Percentiles rank a stretch among this genome's conserved stretches.
Evolutionary conservation across 148 eudicot genomes (phyloP).

Genomic region (Salicornia ramosissima): DNA sequence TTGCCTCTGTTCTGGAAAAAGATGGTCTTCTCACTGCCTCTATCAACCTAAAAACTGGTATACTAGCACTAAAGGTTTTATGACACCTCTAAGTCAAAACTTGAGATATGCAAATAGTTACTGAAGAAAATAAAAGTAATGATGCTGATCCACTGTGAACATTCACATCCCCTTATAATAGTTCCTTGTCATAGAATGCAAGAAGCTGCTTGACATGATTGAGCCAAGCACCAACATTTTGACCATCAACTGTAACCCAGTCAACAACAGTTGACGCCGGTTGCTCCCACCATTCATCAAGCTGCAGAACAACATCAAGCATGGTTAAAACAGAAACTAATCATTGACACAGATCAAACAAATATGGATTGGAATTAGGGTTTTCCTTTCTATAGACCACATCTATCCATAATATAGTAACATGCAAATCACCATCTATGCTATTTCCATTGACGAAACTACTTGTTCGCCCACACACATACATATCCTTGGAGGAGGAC

Average conservation of each 20-base stretch:
- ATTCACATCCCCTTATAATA: constrained; percentile 25
- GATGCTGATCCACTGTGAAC: background rate
- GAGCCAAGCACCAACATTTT: constrained; percentile 86
- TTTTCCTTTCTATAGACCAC: too few species aligned
- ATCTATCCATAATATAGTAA: too few species aligned
- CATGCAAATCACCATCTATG: too few species aligned
- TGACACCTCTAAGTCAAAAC: constrained; percentile 5
- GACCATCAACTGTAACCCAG: constrained; percentile 92
- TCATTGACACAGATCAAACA: background rate
- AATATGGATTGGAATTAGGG: background rate
- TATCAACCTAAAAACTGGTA: constrained; percentile 9
- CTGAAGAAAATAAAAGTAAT: background rate
- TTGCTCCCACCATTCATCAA: constrained; percentile 99
- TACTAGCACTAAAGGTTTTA: constrained; percentile 8
- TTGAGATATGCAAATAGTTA: background rate
- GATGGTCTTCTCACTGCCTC: constrained; percentile 1
- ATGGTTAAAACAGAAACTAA: background rate
- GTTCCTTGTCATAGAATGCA: constrained; percentile 72
- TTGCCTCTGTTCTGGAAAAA: constrained; percentile 20
- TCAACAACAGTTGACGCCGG: constrained; percentile 94
- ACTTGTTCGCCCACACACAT: too few species aligned
- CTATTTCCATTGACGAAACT: too few species aligned
- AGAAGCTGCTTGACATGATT: constrained; percentile 91
- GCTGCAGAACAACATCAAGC: constrained; percentile 42
- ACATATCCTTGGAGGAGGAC: too few species aligned